Evolutionary conservation across 1,284 basidiomycete genomes (phyloP), one percentile per base, ranked within the genome.

Genomic region (Cerrena zonata): DNA sequence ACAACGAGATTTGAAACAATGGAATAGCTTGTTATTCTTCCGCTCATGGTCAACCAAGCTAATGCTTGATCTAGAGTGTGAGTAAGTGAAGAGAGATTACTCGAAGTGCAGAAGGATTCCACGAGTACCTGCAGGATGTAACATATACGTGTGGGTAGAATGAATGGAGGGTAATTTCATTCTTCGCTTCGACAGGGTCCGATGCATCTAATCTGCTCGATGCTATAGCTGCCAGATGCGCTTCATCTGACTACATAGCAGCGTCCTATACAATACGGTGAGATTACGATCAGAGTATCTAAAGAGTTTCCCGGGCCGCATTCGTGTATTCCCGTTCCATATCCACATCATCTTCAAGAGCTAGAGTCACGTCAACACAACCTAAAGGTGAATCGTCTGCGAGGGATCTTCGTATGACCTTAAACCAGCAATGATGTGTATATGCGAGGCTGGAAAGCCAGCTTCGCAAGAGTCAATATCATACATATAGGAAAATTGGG

Each of bases 271-370:
- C 26, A 41, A 44, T 41, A 44, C 34, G 2, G 24, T 2, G 47
- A 42, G 41, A 7, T 42, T n/a, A 42, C 19, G n/a, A 5, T n/a
- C 41, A 19, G 22, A 4, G 18, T 23, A 5, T 13, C 41, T 19
- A 10, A 18, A 91, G 60, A 3, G 67, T 61, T 1, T 59, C 51
- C 83, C 85, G 87, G 43, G 89, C 62, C 4, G 59, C 57, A 30
- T 62, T 49, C 13, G 72, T 65, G 10, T 87, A 74, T 58, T 90
- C 82, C 51, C 69, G 74, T 66, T 91, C 86, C 74, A 89, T 79
- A 61, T 91, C 85, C 13, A 91, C 69, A 54, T 91, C 89, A 62
- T 91, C 89, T 67, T 91, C 88, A 18, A 91, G 68, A 18, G 91
- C 73, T 13, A 91, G 61, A 0, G 70, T 70, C 11, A 75, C 69